Evolutionary conservation across 2,329 filamentous ascomycete species (phyloP).

Genomic region (Chrysosporium keratinophilum): DNA sequence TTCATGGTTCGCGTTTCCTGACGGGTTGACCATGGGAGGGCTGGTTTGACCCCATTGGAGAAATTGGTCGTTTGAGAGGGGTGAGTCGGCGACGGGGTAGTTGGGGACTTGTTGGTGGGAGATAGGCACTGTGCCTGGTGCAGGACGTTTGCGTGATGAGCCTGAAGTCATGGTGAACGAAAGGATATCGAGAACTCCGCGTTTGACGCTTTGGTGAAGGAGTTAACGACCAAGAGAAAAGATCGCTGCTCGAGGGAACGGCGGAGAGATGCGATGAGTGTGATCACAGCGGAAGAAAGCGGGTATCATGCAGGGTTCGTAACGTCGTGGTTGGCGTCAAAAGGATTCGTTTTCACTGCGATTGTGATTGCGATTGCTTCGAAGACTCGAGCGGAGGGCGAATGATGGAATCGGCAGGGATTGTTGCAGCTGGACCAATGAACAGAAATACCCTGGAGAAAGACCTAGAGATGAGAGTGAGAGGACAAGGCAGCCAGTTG

Average conservation of each 20-base stretch:
- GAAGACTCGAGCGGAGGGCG: background rate
- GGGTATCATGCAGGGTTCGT: conserved; percentile 7
- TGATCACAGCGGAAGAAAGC: background rate
- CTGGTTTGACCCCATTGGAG: conserved; percentile 42
- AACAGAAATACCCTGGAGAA: background rate
- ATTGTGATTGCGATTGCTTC: background rate
- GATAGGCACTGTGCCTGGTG: conserved; percentile 59
- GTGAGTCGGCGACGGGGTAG: conserved; percentile 32
- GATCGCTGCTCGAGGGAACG: background rate
- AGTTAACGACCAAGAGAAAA: background rate
- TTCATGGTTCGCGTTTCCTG: conserved; percentile 35
- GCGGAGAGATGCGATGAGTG: background rate
- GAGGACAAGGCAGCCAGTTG: background rate
- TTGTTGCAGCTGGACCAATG: background rate
- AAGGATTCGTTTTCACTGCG: background rate
- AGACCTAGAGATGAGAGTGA: background rate
- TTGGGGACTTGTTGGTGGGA: conserved; percentile 44
- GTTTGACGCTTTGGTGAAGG: background rate
- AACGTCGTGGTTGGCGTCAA: conserved; percentile 4
- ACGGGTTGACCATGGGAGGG: conserved; percentile 15
- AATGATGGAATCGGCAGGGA: background rate
- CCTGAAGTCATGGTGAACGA: conserved; percentile 29
- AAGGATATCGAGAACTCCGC: background rate
- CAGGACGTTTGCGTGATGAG: conserved; percentile 57
- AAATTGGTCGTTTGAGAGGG: conserved; percentile 44